phyloP scores from a whole-genome alignment of 176 grass and related monocot genomes.

The Elaeis guineensis region DNA sequence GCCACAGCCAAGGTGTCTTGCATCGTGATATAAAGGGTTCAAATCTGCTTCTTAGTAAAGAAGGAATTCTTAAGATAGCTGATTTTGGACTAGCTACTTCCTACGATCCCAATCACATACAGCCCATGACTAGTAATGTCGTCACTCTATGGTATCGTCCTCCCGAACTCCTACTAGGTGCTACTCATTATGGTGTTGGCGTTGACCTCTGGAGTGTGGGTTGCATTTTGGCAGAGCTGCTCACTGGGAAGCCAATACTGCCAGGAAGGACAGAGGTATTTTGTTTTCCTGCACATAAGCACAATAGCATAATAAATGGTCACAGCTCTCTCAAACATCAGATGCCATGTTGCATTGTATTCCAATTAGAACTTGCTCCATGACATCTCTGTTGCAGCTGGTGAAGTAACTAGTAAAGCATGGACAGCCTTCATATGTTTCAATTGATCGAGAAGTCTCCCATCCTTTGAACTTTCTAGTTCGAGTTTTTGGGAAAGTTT shows the following conservation, averaged over 20 bases:
- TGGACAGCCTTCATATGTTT: too few relatives aligned
- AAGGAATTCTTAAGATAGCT: constrained; percentile 87
- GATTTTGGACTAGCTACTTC: constrained; percentile 82
- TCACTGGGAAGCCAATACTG: constrained; percentile 64
- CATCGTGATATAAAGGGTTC: constrained; percentile 96
- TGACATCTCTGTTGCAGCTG: too few relatives aligned
- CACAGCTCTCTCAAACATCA: too few relatives aligned
- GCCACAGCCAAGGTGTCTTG: constrained; percentile 66
- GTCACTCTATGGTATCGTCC: constrained; percentile 99
- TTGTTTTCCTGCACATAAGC: not conserved
- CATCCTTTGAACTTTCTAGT: too few relatives aligned
- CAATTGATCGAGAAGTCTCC: too few relatives aligned
- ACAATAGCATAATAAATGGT: not conserved
- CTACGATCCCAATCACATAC: constrained; percentile 42
- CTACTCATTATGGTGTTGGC: constrained; percentile 63
- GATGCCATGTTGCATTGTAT: too few relatives aligned
- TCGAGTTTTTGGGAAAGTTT: not conserved
- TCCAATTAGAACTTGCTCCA: too few relatives aligned
- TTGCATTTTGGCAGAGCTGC: constrained; percentile 80
- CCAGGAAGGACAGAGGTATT: constrained; percentile 81
- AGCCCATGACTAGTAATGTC: constrained; percentile 76
- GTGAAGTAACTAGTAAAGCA: too few relatives aligned
- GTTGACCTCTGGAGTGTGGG: constrained; percentile 98
- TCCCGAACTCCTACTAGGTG: constrained; percentile 80
- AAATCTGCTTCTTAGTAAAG: constrained; percentile 65